phyloP scores from a whole-genome alignment of 495 filamentous ascomycete species.

The Cairneyella variabilis region DNA sequence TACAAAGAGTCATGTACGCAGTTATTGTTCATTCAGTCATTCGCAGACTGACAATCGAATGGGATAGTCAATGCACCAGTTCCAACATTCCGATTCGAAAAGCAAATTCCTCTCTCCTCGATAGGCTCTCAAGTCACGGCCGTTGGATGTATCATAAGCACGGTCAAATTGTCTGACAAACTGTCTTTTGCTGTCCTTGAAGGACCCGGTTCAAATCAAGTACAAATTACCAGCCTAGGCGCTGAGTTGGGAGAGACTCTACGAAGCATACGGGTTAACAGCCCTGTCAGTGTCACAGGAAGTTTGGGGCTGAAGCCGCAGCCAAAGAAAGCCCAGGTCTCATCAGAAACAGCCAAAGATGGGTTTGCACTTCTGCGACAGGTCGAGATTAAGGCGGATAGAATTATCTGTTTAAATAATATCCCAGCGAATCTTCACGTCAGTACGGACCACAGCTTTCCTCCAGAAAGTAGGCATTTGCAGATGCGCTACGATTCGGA shows the following conservation, averaged over 20 bases:
- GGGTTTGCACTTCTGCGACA: background rate
- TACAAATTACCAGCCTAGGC: constrained; percentile 15
- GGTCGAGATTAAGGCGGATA: constrained; percentile 59
- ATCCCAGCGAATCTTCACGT: constrained; percentile 75
- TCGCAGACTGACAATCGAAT: background rate
- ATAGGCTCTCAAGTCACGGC: constrained; percentile 8
- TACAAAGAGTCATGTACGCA: constrained; percentile 49
- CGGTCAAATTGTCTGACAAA: background rate
- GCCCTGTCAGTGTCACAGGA: constrained; percentile 19
- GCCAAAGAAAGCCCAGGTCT: constrained; percentile 5
- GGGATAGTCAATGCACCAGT: constrained; percentile 9
- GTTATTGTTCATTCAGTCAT: constrained; percentile 11
- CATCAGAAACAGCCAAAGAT: background rate
- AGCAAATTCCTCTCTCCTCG: background rate
- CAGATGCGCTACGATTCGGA: constrained; percentile 70
- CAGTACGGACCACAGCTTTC: constrained; percentile 65
- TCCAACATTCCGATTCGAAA: constrained; percentile 10
- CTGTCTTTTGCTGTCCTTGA: constrained; percentile 11
- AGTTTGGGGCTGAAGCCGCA: constrained; percentile 9
- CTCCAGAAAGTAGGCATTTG: constrained; percentile 72
- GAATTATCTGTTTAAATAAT: constrained; percentile 65
- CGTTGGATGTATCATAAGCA: constrained; percentile 13
- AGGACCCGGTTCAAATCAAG: background rate
- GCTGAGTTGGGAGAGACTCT: constrained; percentile 28
- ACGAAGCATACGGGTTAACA: constrained; percentile 21